phyloP scores from a whole-genome alignment of 2,329 filamentous ascomycete species.

The Ceratocystis albifundus region DNA sequence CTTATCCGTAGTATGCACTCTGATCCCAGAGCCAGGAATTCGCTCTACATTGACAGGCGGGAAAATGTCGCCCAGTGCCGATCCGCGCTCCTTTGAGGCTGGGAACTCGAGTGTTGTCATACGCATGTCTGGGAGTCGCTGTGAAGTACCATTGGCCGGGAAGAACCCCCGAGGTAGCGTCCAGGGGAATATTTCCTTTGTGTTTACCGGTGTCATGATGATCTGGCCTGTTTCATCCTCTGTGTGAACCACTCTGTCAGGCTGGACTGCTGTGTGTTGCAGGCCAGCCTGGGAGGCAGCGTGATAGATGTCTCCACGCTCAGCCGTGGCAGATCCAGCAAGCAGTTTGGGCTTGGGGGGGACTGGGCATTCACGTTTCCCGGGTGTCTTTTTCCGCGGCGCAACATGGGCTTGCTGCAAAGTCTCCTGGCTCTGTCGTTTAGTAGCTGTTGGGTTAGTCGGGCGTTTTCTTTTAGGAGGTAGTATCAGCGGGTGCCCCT shows the following conservation, averaged over 20 bases:
- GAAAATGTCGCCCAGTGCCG: slow-evolving; percentile 36
- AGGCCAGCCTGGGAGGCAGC: slow-evolving; percentile 75
- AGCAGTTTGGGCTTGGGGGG: slow-evolving; percentile 50
- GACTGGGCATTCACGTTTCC: slow-evolving; percentile 51
- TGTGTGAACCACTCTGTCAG: slow-evolving; percentile 35
- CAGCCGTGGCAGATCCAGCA: slow-evolving; percentile 66
- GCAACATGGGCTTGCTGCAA: slow-evolving; percentile 16
- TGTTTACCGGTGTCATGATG: slow-evolving; percentile 38
- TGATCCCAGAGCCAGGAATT: slow-evolving; percentile 23
- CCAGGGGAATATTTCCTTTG: slow-evolving; percentile 60
- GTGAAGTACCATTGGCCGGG: slow-evolving; percentile 65
- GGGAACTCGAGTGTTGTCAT: slow-evolving; percentile 59
- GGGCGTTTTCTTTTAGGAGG: slow-evolving; percentile 35
- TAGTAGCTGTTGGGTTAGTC: not conserved
- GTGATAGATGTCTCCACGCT: slow-evolving; percentile 73
- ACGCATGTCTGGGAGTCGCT: slow-evolving; percentile 56
- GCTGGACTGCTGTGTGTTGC: slow-evolving; percentile 59
- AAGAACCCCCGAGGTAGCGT: slow-evolving; percentile 68
- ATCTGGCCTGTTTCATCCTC: slow-evolving; percentile 39
- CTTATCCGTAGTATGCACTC: slow-evolving; percentile 38
- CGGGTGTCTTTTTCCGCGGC: slow-evolving; percentile 24
- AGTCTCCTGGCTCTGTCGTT: not conserved
- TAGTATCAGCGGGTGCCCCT: slow-evolving; percentile 85
- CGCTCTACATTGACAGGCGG: slow-evolving; percentile 28
- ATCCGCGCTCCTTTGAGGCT: slow-evolving; percentile 33